Evolutionary conservation across 1,284 basidiomycete species (phyloP).

Genomic region (Schizophyllum commune): DNA sequence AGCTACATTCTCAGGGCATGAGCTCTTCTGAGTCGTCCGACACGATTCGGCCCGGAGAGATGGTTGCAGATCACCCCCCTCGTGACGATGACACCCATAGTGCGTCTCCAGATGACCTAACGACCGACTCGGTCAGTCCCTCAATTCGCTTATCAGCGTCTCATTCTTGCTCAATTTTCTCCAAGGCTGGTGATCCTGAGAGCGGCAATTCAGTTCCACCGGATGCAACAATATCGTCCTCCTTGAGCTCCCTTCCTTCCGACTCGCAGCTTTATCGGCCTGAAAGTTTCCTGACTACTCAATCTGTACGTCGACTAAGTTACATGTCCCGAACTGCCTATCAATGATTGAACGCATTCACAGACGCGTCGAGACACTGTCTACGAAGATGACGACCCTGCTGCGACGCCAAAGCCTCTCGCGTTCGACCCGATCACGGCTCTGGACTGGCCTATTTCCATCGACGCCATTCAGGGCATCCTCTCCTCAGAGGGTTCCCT

Average conservation of each 20-base stretch:
- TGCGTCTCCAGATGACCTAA: no score
- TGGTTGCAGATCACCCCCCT: no score
- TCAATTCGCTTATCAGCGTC: no score
- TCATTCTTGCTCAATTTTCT: no score
- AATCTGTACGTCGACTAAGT: background rate
- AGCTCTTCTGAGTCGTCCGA: background rate
- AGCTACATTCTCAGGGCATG: background rate
- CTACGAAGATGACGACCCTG: no score
- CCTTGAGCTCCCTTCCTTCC: background rate
- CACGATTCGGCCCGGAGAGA: background rate
- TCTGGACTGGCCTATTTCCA: background rate
- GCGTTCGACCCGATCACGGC: background rate
- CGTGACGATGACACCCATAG: no score
- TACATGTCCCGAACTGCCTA: background rate
- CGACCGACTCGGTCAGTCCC: no score
- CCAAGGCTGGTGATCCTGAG: no score
- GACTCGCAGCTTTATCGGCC: background rate
- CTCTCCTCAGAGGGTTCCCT: background rate
- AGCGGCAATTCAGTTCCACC: no score
- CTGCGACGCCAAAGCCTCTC: no score
- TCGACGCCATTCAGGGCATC: background rate
- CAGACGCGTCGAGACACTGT: no score
- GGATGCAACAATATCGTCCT: no score
- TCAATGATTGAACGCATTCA: background rate
- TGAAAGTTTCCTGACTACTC: background rate